Evolutionary conservation across 108 stramenopile genomes (phyloP), one percentile per base, ranked within the genome.

Genomic region (Fistulifera solaris): DNA sequence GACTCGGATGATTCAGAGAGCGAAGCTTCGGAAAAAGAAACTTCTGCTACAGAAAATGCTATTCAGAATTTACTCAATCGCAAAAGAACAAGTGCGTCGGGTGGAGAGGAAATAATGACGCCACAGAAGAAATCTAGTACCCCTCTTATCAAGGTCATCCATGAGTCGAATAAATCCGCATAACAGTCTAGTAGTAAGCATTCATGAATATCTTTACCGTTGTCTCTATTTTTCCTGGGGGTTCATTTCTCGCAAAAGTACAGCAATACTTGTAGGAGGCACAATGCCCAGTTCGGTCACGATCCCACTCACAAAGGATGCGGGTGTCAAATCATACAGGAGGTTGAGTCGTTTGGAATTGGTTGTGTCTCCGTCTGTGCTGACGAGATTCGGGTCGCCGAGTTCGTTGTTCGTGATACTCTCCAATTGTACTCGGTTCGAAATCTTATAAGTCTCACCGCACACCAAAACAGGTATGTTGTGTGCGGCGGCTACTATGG

Each of bases 391-490:
- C 12, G 96, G 93, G 72, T 95, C 71, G 13, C 96, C 97, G 40
- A 97, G 72, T 71, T 99, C 99, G 65, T 99, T 99, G 47, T 76
- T 70, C 0, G 93, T 94, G 47, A 98, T 94, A 42, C 81, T 78
- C 60, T 99, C 99, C 39, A 99, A 67, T 58, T 98, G 96, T 0
- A 99, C 93, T 26, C 86, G 77, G 52, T 97, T 96, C 47, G 88
- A 94, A 58, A 98, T 97, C 71, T 99, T 99, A 88, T 98, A 98
- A 7, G 96, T 91, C 82, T 99, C 99, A 59, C 95, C 92, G 52
- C 90, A 93, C 21, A 99, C 91, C 48, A 99, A 71, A 6, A 97
- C 96, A 7, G 99, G 97, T 42, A 95, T 78, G 54, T 94, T 81
- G 49, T 76, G 64, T 16, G 75, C 63, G 19, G 79, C 74, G 8